Conservation (phyloP, 1,284 basidiomycete genomes). For the Chiua sp. region DNA sequence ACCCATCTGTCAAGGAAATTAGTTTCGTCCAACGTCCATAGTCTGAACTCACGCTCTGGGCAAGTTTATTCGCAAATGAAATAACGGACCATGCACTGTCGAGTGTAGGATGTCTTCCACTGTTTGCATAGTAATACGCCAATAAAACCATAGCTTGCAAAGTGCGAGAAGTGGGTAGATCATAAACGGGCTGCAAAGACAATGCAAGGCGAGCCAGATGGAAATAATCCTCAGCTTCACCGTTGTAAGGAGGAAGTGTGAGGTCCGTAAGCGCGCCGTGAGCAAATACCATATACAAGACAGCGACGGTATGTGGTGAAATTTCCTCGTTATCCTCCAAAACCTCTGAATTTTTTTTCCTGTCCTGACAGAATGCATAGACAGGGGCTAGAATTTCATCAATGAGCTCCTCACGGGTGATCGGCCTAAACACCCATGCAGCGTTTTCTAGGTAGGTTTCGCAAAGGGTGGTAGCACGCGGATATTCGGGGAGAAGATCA, state of each 20-base stretch:
- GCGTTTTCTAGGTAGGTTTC: constrained; percentile 72
- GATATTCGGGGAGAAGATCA: constrained; percentile 54
- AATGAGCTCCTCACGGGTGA: constrained; percentile 68
- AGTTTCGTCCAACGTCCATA: constrained; percentile 8
- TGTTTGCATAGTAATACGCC: constrained; percentile 59
- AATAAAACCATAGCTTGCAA: constrained; percentile 64
- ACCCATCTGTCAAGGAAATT: constrained; percentile 48
- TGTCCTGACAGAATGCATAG: constrained; percentile 57
- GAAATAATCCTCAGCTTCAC: constrained; percentile 65
- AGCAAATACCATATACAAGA: constrained; percentile 63
- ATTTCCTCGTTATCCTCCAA: constrained; percentile 34
- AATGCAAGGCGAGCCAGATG: constrained; percentile 61
- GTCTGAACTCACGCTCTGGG: constrained; percentile 55
- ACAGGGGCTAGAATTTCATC: constrained; percentile 64
- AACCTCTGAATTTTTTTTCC: constrained; percentile 32
- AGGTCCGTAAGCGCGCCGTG: constrained; percentile 67
- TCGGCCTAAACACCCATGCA: constrained; percentile 63
- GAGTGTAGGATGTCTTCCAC: constrained; percentile 55
- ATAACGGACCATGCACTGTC: constrained; percentile 58
- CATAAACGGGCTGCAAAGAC: constrained; percentile 63
- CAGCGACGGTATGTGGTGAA: constrained; percentile 59
- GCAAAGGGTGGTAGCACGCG: constrained; percentile 65
- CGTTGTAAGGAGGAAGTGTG: constrained; percentile 61
- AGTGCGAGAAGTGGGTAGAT: constrained; percentile 64
- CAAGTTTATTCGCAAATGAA: constrained; percentile 57